Evolutionary conservation across 208 protist species (phyloP).

Genomic region (Endotrypanum monterogeii): DNA sequence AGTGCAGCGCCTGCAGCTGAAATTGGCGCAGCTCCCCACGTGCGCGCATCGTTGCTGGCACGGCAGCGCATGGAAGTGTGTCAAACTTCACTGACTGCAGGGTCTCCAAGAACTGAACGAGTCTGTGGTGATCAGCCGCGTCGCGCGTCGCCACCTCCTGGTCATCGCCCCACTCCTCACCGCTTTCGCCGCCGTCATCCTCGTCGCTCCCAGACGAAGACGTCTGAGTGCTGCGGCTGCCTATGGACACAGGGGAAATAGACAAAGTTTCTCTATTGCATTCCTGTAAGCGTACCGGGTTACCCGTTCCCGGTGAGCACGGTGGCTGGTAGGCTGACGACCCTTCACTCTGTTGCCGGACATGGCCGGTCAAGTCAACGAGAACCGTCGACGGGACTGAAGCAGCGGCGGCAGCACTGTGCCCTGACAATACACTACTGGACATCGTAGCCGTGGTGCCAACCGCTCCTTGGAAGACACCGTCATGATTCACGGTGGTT

Average conservation of each 20-base stretch:
- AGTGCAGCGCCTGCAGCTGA: slow-evolving; percentile 69
- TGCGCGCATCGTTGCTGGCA: slow-evolving; percentile 46
- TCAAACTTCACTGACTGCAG: slow-evolving; percentile 49
- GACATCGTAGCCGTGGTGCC: not conserved
- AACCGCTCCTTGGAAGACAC: not conserved
- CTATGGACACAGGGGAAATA: not conserved
- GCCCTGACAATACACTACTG: not conserved
- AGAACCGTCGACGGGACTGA: slow-evolving; percentile 17
- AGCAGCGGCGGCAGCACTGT: slow-evolving; percentile 1
- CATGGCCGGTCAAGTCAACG: not conserved
- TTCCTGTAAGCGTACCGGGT: not conserved
- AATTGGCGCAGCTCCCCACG: slow-evolving; percentile 48
- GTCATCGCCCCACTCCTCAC: slow-evolving; percentile 23
- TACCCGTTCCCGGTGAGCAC: not conserved
- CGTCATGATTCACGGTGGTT: not conserved
- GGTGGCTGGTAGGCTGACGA: not conserved
- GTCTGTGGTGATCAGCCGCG: slow-evolving; percentile 30
- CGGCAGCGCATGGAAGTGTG: slow-evolving; percentile 40
- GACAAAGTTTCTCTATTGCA: slow-evolving; percentile 4
- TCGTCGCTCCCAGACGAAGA: slow-evolving; percentile 4
- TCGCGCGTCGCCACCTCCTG: slow-evolving; percentile 18
- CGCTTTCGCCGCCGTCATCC: slow-evolving; percentile 27
- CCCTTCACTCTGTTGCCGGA: not conserved
- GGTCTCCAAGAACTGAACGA: slow-evolving; percentile 53
- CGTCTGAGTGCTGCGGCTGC: not conserved